Evolutionary conservation across 768 basidiomycete genomes (phyloP), one percentile per base, ranked within the genome.

Genomic region (Piloderma croceum): DNA sequence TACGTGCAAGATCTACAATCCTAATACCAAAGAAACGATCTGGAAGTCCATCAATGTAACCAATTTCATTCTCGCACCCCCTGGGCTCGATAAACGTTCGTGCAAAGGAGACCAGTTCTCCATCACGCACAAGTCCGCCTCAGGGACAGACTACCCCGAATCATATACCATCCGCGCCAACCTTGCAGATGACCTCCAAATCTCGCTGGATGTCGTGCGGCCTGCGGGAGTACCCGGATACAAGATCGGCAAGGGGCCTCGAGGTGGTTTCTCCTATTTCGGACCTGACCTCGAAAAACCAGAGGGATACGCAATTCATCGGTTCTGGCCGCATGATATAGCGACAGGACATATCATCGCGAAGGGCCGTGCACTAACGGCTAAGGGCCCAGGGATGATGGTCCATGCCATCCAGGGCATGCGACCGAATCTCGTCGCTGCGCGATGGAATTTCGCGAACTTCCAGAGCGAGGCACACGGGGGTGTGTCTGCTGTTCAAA

Each of bases 351-450:
- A 77, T 49, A 54, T 93, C 60, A 76, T 86, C 35, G 60, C 68
- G 47, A 74, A 79, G 23, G 88, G 87, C 32, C 63, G 76, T 42
- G 82, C 82, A 5, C 63, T 67, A 41, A 36, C 67, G 6, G 63
- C 78, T 40, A 59, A 74, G 23, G 87, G 85, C 32, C 66, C 74
- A 25, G 89, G 90, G 21, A 88, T 91, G 84, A 81, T 94, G 60
- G 75, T 93, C 15, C 89, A 94, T 61, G 94, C 94, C 33, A 96
- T 98, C 59, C 94, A 98, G 59, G 96, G 94, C 60, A 94, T 99
- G 90, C 78, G 91, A 6, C 92, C 94, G 36, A 88, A 99, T 63
- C 75, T 90, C 41, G 79, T 96, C 52, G 96, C 96, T 11, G 70
- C 88, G 15, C 66, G 84, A 7, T 99, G 96, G 96, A 97, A 98